Conservation (phyloP, 2,329 filamentous ascomycete genomes). For the Xylariaceae sp. region DNA sequence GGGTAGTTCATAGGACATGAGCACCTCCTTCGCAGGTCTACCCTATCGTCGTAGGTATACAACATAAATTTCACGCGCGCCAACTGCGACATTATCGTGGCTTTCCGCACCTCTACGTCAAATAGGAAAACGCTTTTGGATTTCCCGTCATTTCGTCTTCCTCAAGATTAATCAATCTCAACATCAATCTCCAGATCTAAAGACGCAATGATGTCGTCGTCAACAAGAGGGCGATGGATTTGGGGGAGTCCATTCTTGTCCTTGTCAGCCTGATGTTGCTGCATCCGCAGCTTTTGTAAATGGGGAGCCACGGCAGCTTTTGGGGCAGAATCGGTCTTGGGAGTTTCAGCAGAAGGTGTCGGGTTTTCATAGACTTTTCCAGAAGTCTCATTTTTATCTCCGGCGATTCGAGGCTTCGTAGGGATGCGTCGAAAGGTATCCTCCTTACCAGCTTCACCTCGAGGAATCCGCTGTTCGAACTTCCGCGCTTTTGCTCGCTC, state of each 20-base stretch:
- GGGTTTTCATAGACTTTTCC: constrained; percentile 44
- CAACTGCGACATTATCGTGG: not conserved
- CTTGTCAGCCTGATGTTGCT: constrained; percentile 47
- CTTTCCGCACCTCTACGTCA: not conserved
- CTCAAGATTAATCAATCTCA: constrained; percentile 57
- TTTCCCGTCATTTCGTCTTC: not conserved
- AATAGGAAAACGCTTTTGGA: not conserved
- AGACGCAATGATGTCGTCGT: constrained; percentile 86
- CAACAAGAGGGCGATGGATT: constrained; percentile 74
- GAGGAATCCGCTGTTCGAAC: constrained; percentile 55
- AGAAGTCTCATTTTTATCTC: constrained; percentile 54
- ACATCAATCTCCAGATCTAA: constrained; percentile 91
- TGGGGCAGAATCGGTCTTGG: constrained; percentile 40
- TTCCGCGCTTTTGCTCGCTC: constrained; percentile 63
- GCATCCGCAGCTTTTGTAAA: constrained; percentile 48
- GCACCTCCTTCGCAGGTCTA: not conserved
- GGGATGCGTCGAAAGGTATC: constrained; percentile 58
- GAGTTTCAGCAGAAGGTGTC: constrained; percentile 49
- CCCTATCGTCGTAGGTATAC: not conserved
- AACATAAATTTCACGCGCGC: not conserved
- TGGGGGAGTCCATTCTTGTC: constrained; percentile 59
- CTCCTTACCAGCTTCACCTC: constrained; percentile 56
- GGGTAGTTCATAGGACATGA: not conserved
- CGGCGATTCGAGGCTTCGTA: constrained; percentile 62
- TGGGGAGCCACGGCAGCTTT: constrained; percentile 44